Evolutionary conservation across 2,329 filamentous ascomycete species (phyloP), one percentile per base, ranked within the genome.

Genomic region (Aotearoamyces nothofagi): DNA sequence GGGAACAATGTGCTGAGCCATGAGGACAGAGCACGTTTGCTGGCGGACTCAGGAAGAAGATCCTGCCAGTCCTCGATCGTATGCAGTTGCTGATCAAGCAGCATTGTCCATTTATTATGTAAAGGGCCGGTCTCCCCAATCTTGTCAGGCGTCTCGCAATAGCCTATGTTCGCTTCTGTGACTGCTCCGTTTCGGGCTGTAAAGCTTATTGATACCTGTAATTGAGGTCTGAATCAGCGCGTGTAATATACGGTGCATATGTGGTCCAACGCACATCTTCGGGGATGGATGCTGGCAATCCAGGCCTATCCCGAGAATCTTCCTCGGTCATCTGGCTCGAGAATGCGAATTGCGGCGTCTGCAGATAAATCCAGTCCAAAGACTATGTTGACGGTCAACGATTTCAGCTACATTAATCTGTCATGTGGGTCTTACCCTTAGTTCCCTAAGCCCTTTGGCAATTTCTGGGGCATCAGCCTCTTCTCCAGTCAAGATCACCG

Each of bases 291-390:
- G 54, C 46, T 1, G 68, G 64, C 9, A 67, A 35, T 0, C 49
- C 41, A 1, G 69, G 68, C 22, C 70, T 57, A 34, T 63, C 53
- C 32, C 72, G 55, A 32, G 68, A 57, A 29, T 33, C 35, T 17
- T 70, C 58, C 37, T 70, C 58, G 36, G 63, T 64, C 20, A 75
- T 54, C 49, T 66, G 56, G 3, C 66, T 73, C 3, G 69, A 71
- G 40, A 87, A 73, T 5, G 66, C 71, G 50, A 93, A 94, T 31
- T 76, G 75, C 1, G 86, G 86, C 2, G 86, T 93, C 54, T 93
- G 84, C 3, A 69, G 69, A 52, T 78, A 93, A 33, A 78, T 77
- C 83, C 84, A 94, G 8, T 73, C 67, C 3, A 56, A 52, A 0
- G 73, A 75, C 63, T 73, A 20, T 7, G 8, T n/a, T 20, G 20